Evolutionary conservation across 1,139 yeast species (phyloP).

Genomic region (Sugiyamaella xylanicola): DNA sequence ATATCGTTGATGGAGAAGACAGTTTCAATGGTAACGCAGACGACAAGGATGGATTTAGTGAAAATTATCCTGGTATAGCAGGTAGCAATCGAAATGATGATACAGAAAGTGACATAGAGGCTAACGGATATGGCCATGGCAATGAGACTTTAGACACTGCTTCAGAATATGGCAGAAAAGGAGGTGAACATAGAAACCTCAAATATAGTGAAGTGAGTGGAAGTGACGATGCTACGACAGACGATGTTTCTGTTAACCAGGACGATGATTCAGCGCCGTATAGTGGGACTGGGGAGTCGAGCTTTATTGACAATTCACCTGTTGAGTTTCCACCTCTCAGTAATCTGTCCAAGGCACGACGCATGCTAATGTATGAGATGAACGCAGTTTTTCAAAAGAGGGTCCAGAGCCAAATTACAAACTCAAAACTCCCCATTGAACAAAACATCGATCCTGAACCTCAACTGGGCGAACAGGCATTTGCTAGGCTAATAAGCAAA

Average conservation of each 20-base stretch:
- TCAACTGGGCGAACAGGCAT: conserved; percentile 28
- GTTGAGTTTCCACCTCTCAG: not conserved
- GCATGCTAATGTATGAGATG: conserved; percentile 28
- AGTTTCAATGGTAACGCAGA: not conserved
- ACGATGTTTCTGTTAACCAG: not conserved
- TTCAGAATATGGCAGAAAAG: too few relatives aligned
- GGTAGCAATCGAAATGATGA: not conserved
- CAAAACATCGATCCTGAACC: conserved; percentile 30
- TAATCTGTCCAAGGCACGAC: conserved; percentile 21
- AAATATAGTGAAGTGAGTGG: too few relatives aligned
- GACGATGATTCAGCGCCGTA: too few relatives aligned
- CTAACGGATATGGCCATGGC: too few relatives aligned
- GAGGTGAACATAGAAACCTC: too few relatives aligned
- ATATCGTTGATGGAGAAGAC: too few relatives aligned
- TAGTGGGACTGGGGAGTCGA: too few relatives aligned
- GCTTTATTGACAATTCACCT: not conserved
- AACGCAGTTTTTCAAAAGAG: conserved; percentile 31
- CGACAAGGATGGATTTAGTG: not conserved
- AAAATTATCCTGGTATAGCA: not conserved
- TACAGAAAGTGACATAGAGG: not conserved
- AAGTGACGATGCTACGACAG: too few relatives aligned
- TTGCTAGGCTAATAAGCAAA: conserved; percentile 6
- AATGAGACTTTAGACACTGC: too few relatives aligned
- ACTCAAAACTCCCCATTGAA: conserved; percentile 14
- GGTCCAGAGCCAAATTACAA: conserved; percentile 28